Conservation (phyloP, 2,329 filamentous ascomycete genomes). For the Xylariaceae sp. region DNA sequence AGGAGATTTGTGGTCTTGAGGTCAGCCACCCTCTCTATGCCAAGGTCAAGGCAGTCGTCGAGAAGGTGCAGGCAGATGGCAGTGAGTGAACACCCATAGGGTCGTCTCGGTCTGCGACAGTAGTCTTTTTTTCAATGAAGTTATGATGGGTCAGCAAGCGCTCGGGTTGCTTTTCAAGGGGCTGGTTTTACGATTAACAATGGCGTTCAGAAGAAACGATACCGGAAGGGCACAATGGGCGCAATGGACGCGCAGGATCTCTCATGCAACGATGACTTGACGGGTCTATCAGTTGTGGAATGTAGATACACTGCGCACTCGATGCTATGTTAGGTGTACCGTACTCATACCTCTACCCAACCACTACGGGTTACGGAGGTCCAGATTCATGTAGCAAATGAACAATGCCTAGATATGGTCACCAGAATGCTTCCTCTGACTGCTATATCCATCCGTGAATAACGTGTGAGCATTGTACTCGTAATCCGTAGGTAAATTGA, state of each 20-base stretch:
- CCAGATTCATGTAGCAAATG: conserved; percentile 2
- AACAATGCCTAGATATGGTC: not conserved
- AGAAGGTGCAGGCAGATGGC: conserved; percentile 70
- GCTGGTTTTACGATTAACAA: conserved; percentile 23
- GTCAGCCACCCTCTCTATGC: conserved; percentile 70
- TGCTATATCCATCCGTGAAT: not conserved
- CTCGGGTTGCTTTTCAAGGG: conserved; percentile 17
- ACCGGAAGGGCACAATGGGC: conserved; percentile 22
- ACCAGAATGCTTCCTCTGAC: not conserved
- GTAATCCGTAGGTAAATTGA: too few relatives aligned
- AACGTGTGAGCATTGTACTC: too few relatives aligned
- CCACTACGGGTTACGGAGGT: conserved; percentile 3
- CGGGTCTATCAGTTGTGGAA: not conserved
- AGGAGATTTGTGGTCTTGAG: conserved; percentile 76
- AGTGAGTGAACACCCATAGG: conserved; percentile 37
- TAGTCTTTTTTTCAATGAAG: conserved; percentile 24
- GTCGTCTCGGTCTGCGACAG: conserved; percentile 6
- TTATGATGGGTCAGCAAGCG: conserved; percentile 29
- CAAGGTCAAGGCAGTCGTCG: conserved; percentile 69
- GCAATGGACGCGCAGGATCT: conserved; percentile 17
- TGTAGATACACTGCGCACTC: conserved; percentile 12
- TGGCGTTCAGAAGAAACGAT: conserved; percentile 27
- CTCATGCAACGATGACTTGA: conserved; percentile 1
- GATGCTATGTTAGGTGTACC: conserved; percentile 1
- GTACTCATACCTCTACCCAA: conserved; percentile 4